Evolutionary conservation across 164 flowering plant genomes (phyloP).

Genomic region (Euptelea pleiosperma): DNA sequence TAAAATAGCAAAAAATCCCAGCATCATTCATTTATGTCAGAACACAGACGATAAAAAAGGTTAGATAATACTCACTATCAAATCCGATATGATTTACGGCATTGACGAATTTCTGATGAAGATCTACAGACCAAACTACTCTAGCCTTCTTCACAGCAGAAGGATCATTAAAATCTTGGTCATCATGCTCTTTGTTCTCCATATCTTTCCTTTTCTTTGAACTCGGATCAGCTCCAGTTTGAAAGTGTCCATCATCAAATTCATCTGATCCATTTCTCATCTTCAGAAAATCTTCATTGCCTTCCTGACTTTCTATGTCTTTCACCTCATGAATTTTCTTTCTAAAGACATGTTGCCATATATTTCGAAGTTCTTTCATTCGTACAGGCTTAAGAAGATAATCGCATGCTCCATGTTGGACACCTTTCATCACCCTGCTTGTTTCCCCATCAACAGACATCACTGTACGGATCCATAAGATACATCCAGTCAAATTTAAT

Average conservation of each 20-base stretch:
- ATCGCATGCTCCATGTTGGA: constrained; percentile 97
- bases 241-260: constrained; percentile 40
- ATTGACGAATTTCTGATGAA: constrained; percentile 89
- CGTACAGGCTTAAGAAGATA: constrained; percentile 95
- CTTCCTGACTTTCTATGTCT: constrained; percentile 61
- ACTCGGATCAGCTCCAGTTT: constrained; percentile 44
- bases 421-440: constrained; percentile 96
- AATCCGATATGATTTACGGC: constrained; percentile 88
- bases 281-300: constrained; percentile 44
- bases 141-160: constrained; percentile 70
- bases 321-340: constrained; percentile 78
- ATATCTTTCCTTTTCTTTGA: constrained; percentile 67
- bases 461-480: constrained; percentile 48
- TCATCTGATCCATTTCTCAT: constrained; percentile 39
- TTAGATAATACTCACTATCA: constrained; percentile 65
- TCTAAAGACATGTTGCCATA: constrained; percentile 96
- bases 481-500: constrained; percentile 5
- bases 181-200: constrained; percentile 52
- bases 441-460: constrained; percentile 99
- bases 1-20: not conserved
- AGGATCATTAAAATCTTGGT: constrained; percentile 50
- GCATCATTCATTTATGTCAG: constrained; percentile 1
- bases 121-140: constrained; percentile 93
- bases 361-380: constrained; percentile 93
- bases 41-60: constrained; percentile 3